phyloP scores from a whole-genome alignment of 139 green algal genomes.

The Axilococcus clingmanii region DNA sequence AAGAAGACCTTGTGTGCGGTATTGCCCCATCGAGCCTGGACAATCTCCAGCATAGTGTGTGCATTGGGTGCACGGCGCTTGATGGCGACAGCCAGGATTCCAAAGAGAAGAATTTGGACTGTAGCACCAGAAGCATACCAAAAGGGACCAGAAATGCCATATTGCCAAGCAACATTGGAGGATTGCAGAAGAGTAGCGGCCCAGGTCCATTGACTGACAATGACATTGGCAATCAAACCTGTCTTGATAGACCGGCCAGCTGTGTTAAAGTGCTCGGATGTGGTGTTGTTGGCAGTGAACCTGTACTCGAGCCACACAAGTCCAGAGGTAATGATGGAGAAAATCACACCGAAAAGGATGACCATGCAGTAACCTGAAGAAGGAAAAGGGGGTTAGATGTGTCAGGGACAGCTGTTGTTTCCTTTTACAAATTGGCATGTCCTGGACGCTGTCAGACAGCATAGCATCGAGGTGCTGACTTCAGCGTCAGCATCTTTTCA shows the following conservation, averaged over 20 bases:
- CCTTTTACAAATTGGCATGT: no score
- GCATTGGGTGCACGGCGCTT: constrained; percentile 85
- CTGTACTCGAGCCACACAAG: constrained; percentile 13
- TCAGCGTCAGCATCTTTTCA: no score
- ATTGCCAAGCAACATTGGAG: constrained; percentile 43
- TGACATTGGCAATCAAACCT: constrained; percentile 32
- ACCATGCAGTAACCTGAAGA: constrained; percentile 11
- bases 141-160: constrained; percentile 43
- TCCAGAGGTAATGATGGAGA: constrained; percentile 14
- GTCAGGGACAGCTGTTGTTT: no score
- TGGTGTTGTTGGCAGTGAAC: constrained; percentile 18
- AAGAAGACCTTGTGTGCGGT: constrained; percentile 74
- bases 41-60: constrained; percentile 88
- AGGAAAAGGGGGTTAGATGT: not conserved
- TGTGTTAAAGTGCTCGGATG: constrained; percentile 38
- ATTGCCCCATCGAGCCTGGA: constrained; percentile 38
- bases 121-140: constrained; percentile 84
- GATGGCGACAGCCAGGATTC: constrained; percentile 87
- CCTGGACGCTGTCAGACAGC: no score
- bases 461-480: no score
- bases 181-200: constrained; percentile 50
- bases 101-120: constrained; percentile 89
- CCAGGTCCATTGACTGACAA: constrained; percentile 39
- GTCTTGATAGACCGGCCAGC: constrained; percentile 38
- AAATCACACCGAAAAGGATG: constrained; percentile 15